Conservation (phyloP, 805 yeast genomes). For the Vanderwaltozyma verrucispora region DNA sequence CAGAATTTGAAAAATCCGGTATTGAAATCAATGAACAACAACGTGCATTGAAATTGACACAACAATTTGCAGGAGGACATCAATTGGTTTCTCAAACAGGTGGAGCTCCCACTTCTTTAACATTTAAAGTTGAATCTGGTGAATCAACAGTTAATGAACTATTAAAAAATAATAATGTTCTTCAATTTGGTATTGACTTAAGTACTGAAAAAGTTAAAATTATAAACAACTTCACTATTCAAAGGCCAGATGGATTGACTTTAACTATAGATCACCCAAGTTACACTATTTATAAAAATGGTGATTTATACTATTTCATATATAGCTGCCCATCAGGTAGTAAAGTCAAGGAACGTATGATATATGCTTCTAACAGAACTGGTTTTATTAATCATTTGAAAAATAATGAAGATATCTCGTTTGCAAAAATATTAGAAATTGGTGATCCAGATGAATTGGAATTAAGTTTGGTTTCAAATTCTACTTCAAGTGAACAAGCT, state of each 20-base stretch:
- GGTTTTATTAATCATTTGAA: constrained; percentile 47
- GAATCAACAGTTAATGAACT: constrained; percentile 10
- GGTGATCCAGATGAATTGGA: constrained; percentile 69
- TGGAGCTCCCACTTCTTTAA: constrained; percentile 17
- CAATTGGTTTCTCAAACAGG: constrained; percentile 23
- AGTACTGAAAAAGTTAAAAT: constrained; percentile 39
- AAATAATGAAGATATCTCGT: constrained; percentile 25
- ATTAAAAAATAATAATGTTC: constrained; percentile 33
- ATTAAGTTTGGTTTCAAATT: constrained; percentile 25
- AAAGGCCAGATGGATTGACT: constrained; percentile 23
- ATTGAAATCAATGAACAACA: constrained; percentile 23
- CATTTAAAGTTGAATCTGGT: constrained; percentile 15
- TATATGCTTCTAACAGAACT: constrained; percentile 73
- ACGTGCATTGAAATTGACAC: constrained; percentile 12
- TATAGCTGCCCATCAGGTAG: constrained; percentile 88
- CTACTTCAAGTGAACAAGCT: constrained; percentile 28
- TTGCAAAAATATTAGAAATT: constrained; percentile 48
- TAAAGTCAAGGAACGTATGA: constrained; percentile 82
- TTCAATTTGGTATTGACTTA: constrained; percentile 43
- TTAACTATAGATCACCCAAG: constrained; percentile 41
- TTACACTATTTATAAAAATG: constrained; percentile 45
- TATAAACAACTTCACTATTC: constrained; percentile 17
- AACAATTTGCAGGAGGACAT: constrained; percentile 8
- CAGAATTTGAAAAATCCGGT: constrained; percentile 21
- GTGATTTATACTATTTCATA: constrained; percentile 44